Conservation (phyloP, 73 alveolate species). For the Symbiodinium natans region DNA sequence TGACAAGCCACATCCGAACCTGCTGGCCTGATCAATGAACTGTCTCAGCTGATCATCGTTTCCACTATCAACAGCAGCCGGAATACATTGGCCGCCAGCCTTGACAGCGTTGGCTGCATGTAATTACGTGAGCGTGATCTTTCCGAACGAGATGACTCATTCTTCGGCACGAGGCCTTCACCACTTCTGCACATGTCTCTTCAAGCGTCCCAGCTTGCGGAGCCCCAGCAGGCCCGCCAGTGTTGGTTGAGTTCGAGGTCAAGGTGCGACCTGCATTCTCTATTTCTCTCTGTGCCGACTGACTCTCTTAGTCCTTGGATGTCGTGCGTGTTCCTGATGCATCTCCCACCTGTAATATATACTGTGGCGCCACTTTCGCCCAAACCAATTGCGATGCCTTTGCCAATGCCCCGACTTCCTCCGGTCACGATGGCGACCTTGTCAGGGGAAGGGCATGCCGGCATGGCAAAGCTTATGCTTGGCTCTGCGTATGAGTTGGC, state of each 20-base stretch:
- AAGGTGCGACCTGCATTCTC: not conserved
- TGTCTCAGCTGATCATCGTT: not conserved
- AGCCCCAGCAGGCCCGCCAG: not conserved
- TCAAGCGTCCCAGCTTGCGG: not conserved
- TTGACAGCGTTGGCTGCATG: no score
- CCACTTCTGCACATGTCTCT: constrained; percentile 9
- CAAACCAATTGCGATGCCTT: not conserved
- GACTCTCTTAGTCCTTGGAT: not conserved
- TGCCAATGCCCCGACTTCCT: constrained; percentile 35
- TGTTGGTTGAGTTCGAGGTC: not conserved
- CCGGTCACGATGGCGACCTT: constrained; percentile 35
- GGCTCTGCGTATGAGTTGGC: no score
- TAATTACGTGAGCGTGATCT: not conserved
- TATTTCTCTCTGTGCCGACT: not conserved
- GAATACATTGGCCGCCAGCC: constrained; percentile 41
- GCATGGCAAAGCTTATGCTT: no score
- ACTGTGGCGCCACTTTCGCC: constrained; percentile 7
- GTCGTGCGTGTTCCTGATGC: not conserved
- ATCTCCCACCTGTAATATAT: not conserved
- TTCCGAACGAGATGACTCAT: not conserved
- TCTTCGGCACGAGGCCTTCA: constrained; percentile 19
- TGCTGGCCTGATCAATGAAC: not conserved
- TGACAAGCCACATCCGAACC: no score
- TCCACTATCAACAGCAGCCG: not conserved
- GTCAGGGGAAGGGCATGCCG: no score